A percentile compares a stretch with the other conserved stretches of the same genome.
Evolutionary conservation across 164 flowering plant species (phyloP).

Genomic region (Tinospora cordifolia): DNA sequence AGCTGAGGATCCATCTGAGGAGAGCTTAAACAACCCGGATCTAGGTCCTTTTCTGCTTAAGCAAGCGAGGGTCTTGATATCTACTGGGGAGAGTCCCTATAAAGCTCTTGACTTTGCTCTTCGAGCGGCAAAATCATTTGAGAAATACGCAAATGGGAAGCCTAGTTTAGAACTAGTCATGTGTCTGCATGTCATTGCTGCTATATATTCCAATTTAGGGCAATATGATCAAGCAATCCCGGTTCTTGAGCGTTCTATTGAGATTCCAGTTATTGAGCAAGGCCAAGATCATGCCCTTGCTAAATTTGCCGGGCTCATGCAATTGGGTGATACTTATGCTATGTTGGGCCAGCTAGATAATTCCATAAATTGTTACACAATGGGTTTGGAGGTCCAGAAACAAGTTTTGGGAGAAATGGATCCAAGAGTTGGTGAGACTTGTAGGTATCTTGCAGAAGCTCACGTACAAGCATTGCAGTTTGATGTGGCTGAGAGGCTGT

Average conservation of each 20-base stretch:
- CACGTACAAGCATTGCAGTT: constrained; percentile 85
- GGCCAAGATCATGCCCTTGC: constrained; percentile 88
- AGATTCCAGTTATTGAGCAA: constrained; percentile 64
- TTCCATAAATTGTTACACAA: constrained; percentile 53
- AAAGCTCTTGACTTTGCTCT: constrained; percentile 74
- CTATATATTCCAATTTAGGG: constrained; percentile 75
- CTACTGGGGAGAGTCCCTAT: constrained; percentile 65
- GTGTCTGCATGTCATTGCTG: constrained; percentile 87
- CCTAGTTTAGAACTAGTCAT: constrained; percentile 80
- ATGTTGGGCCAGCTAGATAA: constrained; percentile 86
- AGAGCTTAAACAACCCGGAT: constrained; percentile 49
- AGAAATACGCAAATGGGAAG: constrained; percentile 60
- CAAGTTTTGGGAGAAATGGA: constrained; percentile 70
- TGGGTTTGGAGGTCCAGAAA: constrained; percentile 69
- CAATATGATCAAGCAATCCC: constrained; percentile 72
- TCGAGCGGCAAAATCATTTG: constrained; percentile 80
- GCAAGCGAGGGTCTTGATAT: constrained; percentile 75
- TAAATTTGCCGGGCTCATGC: constrained; percentile 91
- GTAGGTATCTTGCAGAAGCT: constrained; percentile 89
- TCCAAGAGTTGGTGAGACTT: constrained; percentile 89
- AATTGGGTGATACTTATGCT: constrained; percentile 87
- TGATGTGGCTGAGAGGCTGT: constrained; percentile 74
- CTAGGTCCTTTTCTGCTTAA: constrained; percentile 80
- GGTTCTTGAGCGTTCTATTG: constrained; percentile 66
- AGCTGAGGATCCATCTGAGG: constrained; percentile 36